Evolutionary conservation across 208 protist genomes (phyloP).

Genomic region (Leishmania major): DNA sequence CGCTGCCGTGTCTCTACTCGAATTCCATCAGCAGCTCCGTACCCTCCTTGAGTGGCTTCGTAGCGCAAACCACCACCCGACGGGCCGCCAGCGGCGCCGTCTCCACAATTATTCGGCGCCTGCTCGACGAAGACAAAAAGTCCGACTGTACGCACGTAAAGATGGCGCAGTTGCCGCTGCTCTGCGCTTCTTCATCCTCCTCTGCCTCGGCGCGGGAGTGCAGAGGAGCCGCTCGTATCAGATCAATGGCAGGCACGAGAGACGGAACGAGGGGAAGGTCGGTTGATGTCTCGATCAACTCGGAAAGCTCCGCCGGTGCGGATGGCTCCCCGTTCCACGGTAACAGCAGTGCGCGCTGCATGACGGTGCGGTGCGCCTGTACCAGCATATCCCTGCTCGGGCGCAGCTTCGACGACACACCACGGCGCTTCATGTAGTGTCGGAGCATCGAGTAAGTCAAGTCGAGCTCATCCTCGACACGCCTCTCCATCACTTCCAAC

Average conservation of each 20-base stretch:
- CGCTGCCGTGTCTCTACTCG: conserved; percentile 14
- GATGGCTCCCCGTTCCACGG: conserved; percentile 75
- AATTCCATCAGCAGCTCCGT: conserved; percentile 74
- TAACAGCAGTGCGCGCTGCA: conserved; percentile 68
- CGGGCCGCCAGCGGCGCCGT: conserved; percentile 49
- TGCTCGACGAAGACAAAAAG: conserved; percentile 62
- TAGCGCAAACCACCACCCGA: conserved; percentile 75
- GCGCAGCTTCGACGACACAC: conserved; percentile 12
- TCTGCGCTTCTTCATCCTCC: background rate
- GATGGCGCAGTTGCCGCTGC: conserved; percentile 64
- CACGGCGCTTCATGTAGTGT: conserved; percentile 40
- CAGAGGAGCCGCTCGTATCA: conserved; percentile 42
- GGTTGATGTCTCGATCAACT: conserved; percentile 50
- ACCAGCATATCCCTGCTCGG: conserved; percentile 45
- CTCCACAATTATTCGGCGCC: conserved; percentile 64
- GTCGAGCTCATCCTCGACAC: conserved; percentile 30
- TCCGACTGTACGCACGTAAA: conserved; percentile 78
- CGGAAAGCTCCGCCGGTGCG: conserved; percentile 64
- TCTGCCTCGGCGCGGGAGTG: background rate
- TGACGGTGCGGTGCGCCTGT: conserved; percentile 51
- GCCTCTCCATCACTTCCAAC: conserved; percentile 21
- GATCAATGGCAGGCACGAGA: conserved; percentile 78
- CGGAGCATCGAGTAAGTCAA: conserved; percentile 42
- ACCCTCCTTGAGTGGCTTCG: conserved; percentile 58
- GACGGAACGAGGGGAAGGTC: conserved; percentile 71